A percentile compares a stretch with the other conserved stretches of the same genome.
These are phyloP conservation scores for Clavaria fumosa DNA, from an alignment of 768 basidiomycete genomes.

Conservation along the genomic window DNA sequence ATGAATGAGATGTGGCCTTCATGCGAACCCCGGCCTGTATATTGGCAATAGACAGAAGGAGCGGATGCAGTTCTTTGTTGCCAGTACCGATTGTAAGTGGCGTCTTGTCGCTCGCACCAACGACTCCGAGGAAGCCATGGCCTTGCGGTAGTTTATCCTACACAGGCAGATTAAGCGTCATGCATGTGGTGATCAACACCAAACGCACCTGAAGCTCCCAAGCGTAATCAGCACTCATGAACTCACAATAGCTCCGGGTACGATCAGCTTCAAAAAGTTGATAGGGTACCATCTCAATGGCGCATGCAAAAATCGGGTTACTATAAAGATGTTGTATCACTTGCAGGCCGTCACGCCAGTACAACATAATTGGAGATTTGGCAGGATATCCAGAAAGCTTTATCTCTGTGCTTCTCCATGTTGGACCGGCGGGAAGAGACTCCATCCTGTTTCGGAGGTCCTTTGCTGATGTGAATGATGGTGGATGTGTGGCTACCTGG, in stretches of 20 bases:
- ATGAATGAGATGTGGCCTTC: slow-evolving; percentile 11
- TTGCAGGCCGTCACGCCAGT: slow-evolving; percentile 16
- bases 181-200: neutral
- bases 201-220: slow-evolving; percentile 13
- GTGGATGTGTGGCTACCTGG: slow-evolving; percentile 10
- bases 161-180: neutral
- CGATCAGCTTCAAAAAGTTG: slow-evolving; percentile 6
- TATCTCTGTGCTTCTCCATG: slow-evolving; percentile 13
- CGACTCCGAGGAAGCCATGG: slow-evolving; percentile 10
- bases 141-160: slow-evolving; percentile 10
- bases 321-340: slow-evolving; percentile 16
- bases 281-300: slow-evolving; percentile 6
- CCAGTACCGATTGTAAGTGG: slow-evolving; percentile 11
- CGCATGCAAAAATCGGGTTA: slow-evolving; percentile 13
- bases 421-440: slow-evolving; percentile 15
- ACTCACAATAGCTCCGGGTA: slow-evolving; percentile 12
- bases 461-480: slow-evolving; percentile 16
- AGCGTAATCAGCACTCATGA: slow-evolving; percentile 12
- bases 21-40: slow-evolving; percentile 7
- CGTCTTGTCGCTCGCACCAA: slow-evolving; percentile 13
- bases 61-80: slow-evolving; percentile 7
- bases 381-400: slow-evolving; percentile 11
- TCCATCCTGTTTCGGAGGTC: slow-evolving; percentile 16
- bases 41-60: slow-evolving; percentile 10
- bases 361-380: slow-evolving; percentile 15